phyloP scores from a whole-genome alignment of 2,329 filamentous ascomycete genomes.

The Alternaria angustiovoidea region DNA sequence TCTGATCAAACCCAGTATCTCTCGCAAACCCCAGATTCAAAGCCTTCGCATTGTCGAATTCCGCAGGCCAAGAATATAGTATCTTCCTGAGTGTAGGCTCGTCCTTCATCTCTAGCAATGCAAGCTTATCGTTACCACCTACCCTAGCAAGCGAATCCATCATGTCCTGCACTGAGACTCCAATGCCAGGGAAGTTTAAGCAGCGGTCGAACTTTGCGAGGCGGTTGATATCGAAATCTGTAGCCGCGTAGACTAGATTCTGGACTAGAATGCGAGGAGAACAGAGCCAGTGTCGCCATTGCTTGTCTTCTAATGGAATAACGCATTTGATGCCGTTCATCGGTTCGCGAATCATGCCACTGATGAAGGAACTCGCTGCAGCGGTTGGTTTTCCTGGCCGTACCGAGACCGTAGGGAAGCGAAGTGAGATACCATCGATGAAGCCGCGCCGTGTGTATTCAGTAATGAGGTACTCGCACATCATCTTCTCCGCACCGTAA shows the following conservation, averaged over 20 bases:
- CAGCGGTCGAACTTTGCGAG: slow-evolving; percentile 56
- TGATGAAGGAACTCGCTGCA: slow-evolving; percentile 66
- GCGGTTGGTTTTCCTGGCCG: slow-evolving; percentile 64
- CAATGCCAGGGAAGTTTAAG: slow-evolving; percentile 48
- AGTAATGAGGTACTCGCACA: slow-evolving; percentile 66
- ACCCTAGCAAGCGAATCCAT: slow-evolving; percentile 61
- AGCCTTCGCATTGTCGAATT: slow-evolving; percentile 63
- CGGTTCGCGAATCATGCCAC: slow-evolving; percentile 68
- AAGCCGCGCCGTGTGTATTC: slow-evolving; percentile 66
- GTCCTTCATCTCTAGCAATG: slow-evolving; percentile 58
- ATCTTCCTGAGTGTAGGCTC: slow-evolving; percentile 58
- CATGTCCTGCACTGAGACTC: slow-evolving; percentile 62
- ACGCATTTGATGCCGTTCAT: slow-evolving; percentile 60
- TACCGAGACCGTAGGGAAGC: slow-evolving; percentile 67
- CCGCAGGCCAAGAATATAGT: slow-evolving; percentile 61
- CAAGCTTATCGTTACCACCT: slow-evolving; percentile 59
- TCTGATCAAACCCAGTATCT: slow-evolving; percentile 54
- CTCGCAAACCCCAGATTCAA: slow-evolving; percentile 57
- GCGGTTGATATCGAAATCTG: slow-evolving; percentile 54
- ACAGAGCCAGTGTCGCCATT: slow-evolving; percentile 64
- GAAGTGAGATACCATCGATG: slow-evolving; percentile 63
- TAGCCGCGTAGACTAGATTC: slow-evolving; percentile 58
- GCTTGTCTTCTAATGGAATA: slow-evolving; percentile 55
- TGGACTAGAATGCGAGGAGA: slow-evolving; percentile 61
- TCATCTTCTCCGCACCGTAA: slow-evolving; percentile 68